These are phyloP conservation scores for Penicillium pancosmium DNA, from an alignment of 495 filamentous ascomycete genomes.

Conservation along the genomic window DNA sequence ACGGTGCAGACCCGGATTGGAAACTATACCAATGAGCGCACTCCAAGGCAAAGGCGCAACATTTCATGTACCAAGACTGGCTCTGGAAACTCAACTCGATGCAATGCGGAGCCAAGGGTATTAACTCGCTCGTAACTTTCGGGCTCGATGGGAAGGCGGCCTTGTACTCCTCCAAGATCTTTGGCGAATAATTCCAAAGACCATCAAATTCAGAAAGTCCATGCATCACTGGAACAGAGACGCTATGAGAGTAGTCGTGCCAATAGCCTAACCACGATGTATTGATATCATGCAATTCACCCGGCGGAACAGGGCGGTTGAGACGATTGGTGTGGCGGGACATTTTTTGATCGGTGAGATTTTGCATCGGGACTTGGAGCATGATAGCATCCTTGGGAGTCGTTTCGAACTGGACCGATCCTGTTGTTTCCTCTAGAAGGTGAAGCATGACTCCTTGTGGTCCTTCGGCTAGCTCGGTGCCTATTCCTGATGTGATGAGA, in stretches of 20 bases:
- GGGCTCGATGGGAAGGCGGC: conserved; percentile 27
- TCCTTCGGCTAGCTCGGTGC: conserved; percentile 11
- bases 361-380: conserved; percentile 12
- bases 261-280: conserved; percentile 26
- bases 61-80: conserved; percentile 22
- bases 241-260: conserved; percentile 15
- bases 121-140: conserved; percentile 20
- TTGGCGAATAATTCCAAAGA: conserved; percentile 18
- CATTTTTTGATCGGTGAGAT: conserved; percentile 17
- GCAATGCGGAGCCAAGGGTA: conserved; percentile 27
- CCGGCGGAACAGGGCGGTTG: conserved; percentile 24
- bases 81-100: conserved; percentile 31
- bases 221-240: conserved; percentile 31
- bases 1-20: background rate
- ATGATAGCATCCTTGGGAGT: conserved; percentile 30
- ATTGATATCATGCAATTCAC: conserved; percentile 22
- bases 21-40: background rate
- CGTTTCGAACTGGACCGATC: background rate
- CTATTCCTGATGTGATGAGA: conserved; percentile 35
- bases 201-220: conserved; percentile 23
- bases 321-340: conserved; percentile 21
- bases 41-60: conserved; percentile 27
- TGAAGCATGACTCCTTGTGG: background rate
- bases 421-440: background rate
- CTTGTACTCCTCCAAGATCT: conserved; percentile 22